Conservation (phyloP, 257 asterid species). For the Agastache rugosa region DNA sequence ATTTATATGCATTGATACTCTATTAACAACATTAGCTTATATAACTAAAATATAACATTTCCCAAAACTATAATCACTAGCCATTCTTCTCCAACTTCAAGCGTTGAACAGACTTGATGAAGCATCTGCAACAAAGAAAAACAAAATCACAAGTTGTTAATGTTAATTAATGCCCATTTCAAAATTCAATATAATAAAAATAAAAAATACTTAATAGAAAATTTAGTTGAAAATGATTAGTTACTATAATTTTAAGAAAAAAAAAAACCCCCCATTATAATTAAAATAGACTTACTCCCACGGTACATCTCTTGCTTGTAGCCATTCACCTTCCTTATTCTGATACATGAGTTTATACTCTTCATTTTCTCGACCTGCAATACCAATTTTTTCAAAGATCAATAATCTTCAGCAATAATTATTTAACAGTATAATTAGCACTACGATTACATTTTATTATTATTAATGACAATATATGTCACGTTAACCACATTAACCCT, state of each 20-base stretch:
- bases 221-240: background rate
- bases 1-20: constrained; percentile 22
- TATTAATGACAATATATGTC: too few species aligned
- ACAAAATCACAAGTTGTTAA: background rate
- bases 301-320: constrained; percentile 58
- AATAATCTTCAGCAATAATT: background rate
- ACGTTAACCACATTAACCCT: too few species aligned
- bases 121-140: constrained; percentile 47
- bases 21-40: background rate
- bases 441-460: too few species aligned
- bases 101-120: constrained; percentile 54
- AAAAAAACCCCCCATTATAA: too few species aligned
- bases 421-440: too few species aligned
- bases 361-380: constrained; percentile 47
- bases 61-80: constrained; percentile 9
- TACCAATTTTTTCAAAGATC: background rate
- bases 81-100: constrained; percentile 55
- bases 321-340: constrained; percentile 76
- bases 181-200: background rate
- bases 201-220: background rate
- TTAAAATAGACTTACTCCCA: constrained; percentile 60
- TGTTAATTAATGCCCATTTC: background rate
- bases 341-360: constrained; percentile 59
- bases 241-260: too few species aligned
- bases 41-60: too few species aligned